Conservation (phyloP, 2,329 filamentous ascomycete genomes). For the Ustilaginoidea virens region DNA sequence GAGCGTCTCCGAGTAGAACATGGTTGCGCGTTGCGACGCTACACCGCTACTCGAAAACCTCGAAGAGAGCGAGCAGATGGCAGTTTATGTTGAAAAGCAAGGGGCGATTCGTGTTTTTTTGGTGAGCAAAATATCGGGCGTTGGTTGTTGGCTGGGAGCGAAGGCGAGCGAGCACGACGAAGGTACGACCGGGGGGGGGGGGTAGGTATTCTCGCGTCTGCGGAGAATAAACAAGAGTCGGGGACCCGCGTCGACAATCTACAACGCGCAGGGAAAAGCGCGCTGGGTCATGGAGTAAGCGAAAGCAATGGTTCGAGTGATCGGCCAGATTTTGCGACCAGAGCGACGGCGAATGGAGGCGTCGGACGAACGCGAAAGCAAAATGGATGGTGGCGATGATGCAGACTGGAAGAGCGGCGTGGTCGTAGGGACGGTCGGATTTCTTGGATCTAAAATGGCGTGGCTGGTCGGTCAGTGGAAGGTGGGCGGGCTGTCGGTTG, state of each 20-base stretch:
- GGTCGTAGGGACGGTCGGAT: not conserved
- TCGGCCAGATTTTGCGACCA: constrained; percentile 11
- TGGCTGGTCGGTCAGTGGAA: constrained; percentile 27
- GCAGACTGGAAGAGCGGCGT: constrained; percentile 5
- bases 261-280: constrained; percentile 15
- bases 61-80: constrained; percentile 8
- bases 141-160: constrained; percentile 4
- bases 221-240: constrained; percentile 16
- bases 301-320: constrained; percentile 10
- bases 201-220: too few relatives aligned
- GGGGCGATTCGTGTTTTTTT: too few relatives aligned
- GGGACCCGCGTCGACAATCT: constrained; percentile 12
- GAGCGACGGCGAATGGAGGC: constrained; percentile 9
- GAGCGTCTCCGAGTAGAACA: constrained; percentile 97
- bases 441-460: constrained; percentile 17
- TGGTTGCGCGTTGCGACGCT: constrained; percentile 28
- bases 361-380: constrained; percentile 6
- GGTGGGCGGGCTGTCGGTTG: constrained; percentile 4
- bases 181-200: too few relatives aligned
- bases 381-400: constrained; percentile 6
- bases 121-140: constrained; percentile 4
- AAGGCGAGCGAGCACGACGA: constrained; percentile 16
- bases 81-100: not conserved
- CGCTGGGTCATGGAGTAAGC: constrained; percentile 15
- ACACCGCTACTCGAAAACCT: constrained; percentile 10